Evolutionary conservation across 1,284 basidiomycete species (phyloP), one percentile per base, ranked within the genome.

Genomic region (Ceratobasidium papillatum): DNA sequence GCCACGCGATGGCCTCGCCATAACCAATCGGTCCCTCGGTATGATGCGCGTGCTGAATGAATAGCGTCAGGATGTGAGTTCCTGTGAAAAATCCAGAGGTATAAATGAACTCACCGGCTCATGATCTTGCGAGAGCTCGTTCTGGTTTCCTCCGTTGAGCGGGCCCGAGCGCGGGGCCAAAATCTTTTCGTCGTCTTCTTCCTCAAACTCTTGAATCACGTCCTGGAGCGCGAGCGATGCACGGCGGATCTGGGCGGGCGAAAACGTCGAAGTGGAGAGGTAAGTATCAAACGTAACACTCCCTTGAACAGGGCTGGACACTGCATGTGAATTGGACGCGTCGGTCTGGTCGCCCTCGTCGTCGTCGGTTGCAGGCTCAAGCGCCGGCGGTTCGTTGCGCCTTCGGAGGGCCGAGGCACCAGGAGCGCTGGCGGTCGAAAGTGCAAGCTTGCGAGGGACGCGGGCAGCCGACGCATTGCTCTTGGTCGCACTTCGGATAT

Each of bases 171-270:
- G 78, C 9, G 78, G 78, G 9, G 77, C 77, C n/a, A 78, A 62
- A 41, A 78, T 78, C 34, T 76, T 82, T 74, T 89, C 88, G 78
- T 90, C 90, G 51, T 75, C 84, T 76, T 85, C 84, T 12, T 87
- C 86, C 38, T 76, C 76, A 36, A 77, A 72, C 34, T 77, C 74
- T 38, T 74, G 69, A 68, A 94, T 91, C 12, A 86, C 92, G 76
- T 89, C 86, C 77, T 91, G 90, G 36, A 94, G 80, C 0, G 92
- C 92, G 79, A 89, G 77, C 52, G 92, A 93, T 49, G 89, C 90
- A 74, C 90, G 88, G 78, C 86, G 86, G 73, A 90, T 79, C 38
- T 84, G 86, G 36, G 86, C 84, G 25, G 87, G 83, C 2, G 86
- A 84, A 73, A 91, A 78, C 0, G 84, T 80, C 79, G 66, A 71